Conservation (phyloP, 768 basidiomycete genomes). For the Termitomyces sp. region DNA sequence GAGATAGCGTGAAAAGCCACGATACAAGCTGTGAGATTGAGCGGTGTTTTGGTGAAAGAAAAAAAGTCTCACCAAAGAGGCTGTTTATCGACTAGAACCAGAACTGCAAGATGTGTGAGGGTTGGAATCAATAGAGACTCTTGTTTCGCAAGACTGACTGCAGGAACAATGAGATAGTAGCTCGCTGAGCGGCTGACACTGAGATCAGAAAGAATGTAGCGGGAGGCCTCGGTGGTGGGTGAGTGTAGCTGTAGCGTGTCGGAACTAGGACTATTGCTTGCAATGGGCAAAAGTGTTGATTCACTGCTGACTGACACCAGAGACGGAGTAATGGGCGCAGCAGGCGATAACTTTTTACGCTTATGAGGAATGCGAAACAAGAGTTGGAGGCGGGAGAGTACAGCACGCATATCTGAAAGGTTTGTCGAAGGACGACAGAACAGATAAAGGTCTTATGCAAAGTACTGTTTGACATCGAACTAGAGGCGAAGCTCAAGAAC, state of each 20-base stretch:
- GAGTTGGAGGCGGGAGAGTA: neutral
- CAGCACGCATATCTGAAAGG: neutral
- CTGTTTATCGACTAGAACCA: neutral
- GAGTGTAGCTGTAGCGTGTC: too few species aligned
- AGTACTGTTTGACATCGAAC: too few species aligned
- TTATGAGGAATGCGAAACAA: neutral
- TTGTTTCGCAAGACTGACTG: neutral
- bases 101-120: neutral
- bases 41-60: neutral
- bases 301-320: neutral
- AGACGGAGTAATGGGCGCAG: neutral
- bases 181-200: neutral
- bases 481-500: neutral
- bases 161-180: neutral
- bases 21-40: neutral
- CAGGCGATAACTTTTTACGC: neutral
- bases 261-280: neutral
- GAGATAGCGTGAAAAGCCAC: neutral
- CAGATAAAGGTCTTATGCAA: too few species aligned
- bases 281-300: neutral
- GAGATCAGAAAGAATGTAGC: neutral
- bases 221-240: neutral
- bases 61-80: neutral
- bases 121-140: neutral
- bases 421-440: neutral